Evolutionary conservation across 2,329 filamentous ascomycete genomes (phyloP).

Genomic region (Phyllosticta citriasiana): DNA sequence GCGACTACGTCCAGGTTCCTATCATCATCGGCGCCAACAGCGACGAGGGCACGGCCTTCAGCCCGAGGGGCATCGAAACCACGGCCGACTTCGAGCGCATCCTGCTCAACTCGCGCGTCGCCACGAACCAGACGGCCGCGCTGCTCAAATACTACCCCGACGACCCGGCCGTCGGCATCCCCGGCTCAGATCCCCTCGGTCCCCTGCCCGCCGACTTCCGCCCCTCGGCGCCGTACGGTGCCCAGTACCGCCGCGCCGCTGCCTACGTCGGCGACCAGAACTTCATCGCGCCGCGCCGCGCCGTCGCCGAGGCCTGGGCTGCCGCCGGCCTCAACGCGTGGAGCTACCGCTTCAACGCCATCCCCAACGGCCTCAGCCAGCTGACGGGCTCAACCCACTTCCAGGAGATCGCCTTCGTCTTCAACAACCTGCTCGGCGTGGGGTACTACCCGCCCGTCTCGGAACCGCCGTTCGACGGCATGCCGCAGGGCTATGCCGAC

Average conservation of each 20-base stretch:
- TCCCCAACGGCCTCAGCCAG: constrained; percentile 35
- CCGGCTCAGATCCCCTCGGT: constrained; percentile 2
- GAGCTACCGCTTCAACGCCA: constrained; percentile 54
- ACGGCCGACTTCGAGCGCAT: constrained; percentile 41
- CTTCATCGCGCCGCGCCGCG: constrained; percentile 47
- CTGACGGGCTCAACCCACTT: constrained; percentile 44
- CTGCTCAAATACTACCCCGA: constrained; percentile 22
- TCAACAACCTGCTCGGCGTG: constrained; percentile 34
- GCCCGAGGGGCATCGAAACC: constrained; percentile 44
- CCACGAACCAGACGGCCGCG: constrained; percentile 18
- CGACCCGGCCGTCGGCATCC: constrained; percentile 7
- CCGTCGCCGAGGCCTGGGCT: constrained; percentile 44
- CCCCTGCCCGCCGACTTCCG: constrained; percentile 8
- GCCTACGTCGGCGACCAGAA: constrained; percentile 44
- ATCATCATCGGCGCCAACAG: constrained; percentile 54
- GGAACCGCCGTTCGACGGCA: constrained; percentile 26
- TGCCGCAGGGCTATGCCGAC: constrained; percentile 26
- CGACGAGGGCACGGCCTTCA: constrained; percentile 55
- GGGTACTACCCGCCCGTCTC: constrained; percentile 29
- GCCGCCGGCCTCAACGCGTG: constrained; percentile 41
- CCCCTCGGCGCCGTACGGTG: constrained; percentile 15
- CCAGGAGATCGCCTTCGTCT: constrained; percentile 40
- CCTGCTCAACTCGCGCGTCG: constrained; percentile 21
- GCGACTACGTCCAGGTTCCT: constrained; percentile 54
- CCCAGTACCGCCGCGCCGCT: constrained; percentile 43